A percentile compares a stretch with the other conserved stretches of the same genome.
Conservation (phyloP, 768 basidiomycete genomes). For the Rhodotorula paludigena region DNA sequence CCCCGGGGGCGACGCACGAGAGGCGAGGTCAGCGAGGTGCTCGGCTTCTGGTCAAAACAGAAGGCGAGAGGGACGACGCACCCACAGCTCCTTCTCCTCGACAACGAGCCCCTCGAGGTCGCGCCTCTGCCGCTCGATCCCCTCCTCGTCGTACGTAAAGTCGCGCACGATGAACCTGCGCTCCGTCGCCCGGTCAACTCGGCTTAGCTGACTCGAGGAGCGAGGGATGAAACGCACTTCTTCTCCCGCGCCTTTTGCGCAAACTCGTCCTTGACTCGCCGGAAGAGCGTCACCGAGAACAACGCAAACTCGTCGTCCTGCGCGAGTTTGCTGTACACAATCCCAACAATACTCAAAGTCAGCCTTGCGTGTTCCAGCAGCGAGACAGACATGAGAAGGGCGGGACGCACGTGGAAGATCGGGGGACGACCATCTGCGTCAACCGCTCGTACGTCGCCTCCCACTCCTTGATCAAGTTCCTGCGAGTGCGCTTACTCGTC, state of each 20-base stretch:
- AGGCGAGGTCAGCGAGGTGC: neutral
- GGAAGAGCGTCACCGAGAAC: slow-evolving; percentile 81
- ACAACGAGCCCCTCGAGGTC: slow-evolving; percentile 72
- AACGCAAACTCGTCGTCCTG: slow-evolving; percentile 85
- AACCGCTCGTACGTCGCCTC: slow-evolving; percentile 80
- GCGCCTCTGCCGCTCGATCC: slow-evolving; percentile 69
- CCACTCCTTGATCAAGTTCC: slow-evolving; percentile 82
- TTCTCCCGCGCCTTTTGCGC: slow-evolving; percentile 88
- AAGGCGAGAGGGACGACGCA: slow-evolving; percentile 48
- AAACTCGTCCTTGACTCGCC: slow-evolving; percentile 84
- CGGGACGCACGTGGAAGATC: slow-evolving; percentile 69
- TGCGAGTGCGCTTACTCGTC: slow-evolving; percentile 42
- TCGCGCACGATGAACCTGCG: slow-evolving; percentile 76
- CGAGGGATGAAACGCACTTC: slow-evolving; percentile 58
- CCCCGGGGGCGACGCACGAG: neutral
- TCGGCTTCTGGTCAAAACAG: neutral
- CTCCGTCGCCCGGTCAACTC: neutral
- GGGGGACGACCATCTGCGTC: slow-evolving; percentile 82
- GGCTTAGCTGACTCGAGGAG: neutral
- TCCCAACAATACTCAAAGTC: neutral
- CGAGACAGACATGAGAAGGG: neutral
- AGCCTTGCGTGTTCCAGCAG: neutral
- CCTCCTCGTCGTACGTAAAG: slow-evolving; percentile 79
- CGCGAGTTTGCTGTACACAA: slow-evolving; percentile 58
- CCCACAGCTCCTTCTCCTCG: slow-evolving; percentile 97